A percentile compares a stretch with the other conserved stretches of the same genome.
phyloP scores from a whole-genome alignment of 2,329 filamentous ascomycete genomes.

The Pseudogymnoascus sp. region DNA sequence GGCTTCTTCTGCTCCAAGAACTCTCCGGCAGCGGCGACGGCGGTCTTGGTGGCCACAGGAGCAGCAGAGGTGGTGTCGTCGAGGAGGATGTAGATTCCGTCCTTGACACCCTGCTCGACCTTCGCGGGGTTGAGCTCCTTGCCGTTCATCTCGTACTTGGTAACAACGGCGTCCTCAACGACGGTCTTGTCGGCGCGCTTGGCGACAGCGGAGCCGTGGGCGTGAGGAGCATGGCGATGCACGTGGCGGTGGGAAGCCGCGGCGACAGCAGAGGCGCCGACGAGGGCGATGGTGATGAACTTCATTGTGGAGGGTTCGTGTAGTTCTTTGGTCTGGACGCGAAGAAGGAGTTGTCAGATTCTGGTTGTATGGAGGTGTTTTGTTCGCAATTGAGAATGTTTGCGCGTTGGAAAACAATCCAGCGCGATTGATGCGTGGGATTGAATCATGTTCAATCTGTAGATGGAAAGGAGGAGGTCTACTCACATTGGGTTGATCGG shows the following conservation, averaged over 20 bases:
- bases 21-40: slow-evolving; percentile 21
- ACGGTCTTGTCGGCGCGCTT: slow-evolving; percentile 35
- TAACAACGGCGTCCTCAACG: slow-evolving; percentile 51
- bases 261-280: slow-evolving; percentile 36
- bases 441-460: background rate
- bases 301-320: slow-evolving; percentile 25
- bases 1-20: slow-evolving; percentile 17
- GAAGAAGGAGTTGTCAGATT: slow-evolving; percentile 12
- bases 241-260: slow-evolving; percentile 48
- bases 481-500: background rate
- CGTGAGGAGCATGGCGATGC: slow-evolving; percentile 42
- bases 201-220: slow-evolving; percentile 42
- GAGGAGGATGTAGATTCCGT: slow-evolving; percentile 60
- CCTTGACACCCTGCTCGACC: slow-evolving; percentile 61
- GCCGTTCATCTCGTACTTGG: slow-evolving; percentile 64
- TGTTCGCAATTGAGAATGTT: background rate
- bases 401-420: background rate
- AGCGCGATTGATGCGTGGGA: background rate
- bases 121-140: slow-evolving; percentile 49
- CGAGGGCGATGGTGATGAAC: slow-evolving; percentile 22
- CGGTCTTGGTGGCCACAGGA: slow-evolving; percentile 29
- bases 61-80: slow-evolving; percentile 44
- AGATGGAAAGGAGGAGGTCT: background rate
- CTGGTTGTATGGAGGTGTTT: background rate
- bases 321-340: slow-evolving; percentile 12